Evolutionary conservation across 2,329 filamentous ascomycete genomes (phyloP).

Genomic region (Ophiostoma sp.): DNA sequence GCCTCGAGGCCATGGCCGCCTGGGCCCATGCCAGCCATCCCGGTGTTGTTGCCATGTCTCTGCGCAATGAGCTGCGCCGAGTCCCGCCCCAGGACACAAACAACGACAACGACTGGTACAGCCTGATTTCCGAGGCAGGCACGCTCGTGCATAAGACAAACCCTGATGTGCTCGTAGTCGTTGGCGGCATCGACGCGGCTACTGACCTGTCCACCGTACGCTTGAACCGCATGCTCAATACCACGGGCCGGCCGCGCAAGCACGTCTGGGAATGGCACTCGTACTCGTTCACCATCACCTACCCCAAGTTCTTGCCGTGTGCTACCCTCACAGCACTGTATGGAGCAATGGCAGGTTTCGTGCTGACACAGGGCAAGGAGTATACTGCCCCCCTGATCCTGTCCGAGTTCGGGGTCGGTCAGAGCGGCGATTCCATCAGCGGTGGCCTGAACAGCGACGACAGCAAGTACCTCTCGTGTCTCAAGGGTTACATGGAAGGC

Average conservation of each 20-base stretch:
- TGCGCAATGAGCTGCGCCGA: constrained; percentile 54
- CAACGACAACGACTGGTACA: constrained; percentile 46
- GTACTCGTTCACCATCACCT: constrained; percentile 51
- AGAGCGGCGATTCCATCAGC: constrained; percentile 37
- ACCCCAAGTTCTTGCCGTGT: constrained; percentile 41
- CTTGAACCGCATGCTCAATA: constrained; percentile 37
- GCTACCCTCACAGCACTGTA: constrained; percentile 18
- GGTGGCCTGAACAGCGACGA: constrained; percentile 42
- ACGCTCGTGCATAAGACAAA: constrained; percentile 47
- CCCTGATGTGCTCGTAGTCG: constrained; percentile 47
- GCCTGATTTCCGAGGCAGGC: constrained; percentile 44
- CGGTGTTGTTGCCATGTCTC: constrained; percentile 50
- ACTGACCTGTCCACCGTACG: constrained; percentile 48
- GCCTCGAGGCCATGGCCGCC: constrained; percentile 46
- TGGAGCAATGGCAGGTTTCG: constrained; percentile 37
- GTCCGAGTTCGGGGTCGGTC: constrained; percentile 54
- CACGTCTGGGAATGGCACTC: constrained; percentile 57
- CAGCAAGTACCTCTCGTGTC: constrained; percentile 45
- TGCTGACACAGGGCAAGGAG: constrained; percentile 42
- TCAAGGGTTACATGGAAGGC: constrained; percentile 46
- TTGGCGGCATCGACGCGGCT: constrained; percentile 49
- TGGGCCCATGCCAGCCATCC: constrained; percentile 42
- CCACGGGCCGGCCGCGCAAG: constrained; percentile 43
- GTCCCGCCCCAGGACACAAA: constrained; percentile 43
- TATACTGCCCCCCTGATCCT: constrained; percentile 53